phyloP scores from a whole-genome alignment of 108 stramenopile species.

The Schizochytrium sp. region DNA sequence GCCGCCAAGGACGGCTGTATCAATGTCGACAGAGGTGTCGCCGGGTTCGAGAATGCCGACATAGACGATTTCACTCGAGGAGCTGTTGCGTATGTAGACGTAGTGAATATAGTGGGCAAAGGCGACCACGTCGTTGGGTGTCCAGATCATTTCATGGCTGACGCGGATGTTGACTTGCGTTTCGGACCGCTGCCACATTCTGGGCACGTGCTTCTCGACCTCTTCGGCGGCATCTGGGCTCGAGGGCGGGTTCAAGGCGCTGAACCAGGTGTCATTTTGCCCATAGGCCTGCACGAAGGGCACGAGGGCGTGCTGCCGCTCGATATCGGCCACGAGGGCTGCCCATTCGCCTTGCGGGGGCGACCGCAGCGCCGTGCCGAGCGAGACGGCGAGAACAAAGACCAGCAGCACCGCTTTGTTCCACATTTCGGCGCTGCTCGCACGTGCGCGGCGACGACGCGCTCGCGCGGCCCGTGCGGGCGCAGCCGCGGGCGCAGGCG shows the following conservation, averaged over 20 bases:
- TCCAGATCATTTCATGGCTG: not conserved
- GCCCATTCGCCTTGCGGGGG: not conserved
- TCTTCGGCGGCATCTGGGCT: not conserved
- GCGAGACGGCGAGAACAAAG: not conserved
- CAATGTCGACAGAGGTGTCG: not conserved
- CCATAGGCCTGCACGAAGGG: not conserved
- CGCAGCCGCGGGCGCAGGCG: too few species aligned
- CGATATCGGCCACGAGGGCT: not conserved
- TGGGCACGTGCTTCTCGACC: not conserved
- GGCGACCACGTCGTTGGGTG: not conserved
- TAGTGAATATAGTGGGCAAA: not conserved
- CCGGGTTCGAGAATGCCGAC: not conserved
- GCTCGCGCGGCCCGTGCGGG: too few species aligned
- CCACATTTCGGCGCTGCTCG: too few species aligned
- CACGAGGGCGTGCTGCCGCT: not conserved
- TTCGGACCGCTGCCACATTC: not conserved
- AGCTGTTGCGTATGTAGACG: not conserved
- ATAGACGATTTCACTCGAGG: not conserved
- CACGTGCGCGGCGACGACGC: too few species aligned
- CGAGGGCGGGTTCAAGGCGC: not conserved
- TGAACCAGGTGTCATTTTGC: not conserved
- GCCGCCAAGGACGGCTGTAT: not conserved
- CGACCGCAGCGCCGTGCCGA: not conserved
- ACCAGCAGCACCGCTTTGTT: too few species aligned
- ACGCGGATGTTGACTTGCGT: not conserved